phyloP scores from a whole-genome alignment of 129 eudicot species.

The Rutidosis leptorrhynchoides region DNA sequence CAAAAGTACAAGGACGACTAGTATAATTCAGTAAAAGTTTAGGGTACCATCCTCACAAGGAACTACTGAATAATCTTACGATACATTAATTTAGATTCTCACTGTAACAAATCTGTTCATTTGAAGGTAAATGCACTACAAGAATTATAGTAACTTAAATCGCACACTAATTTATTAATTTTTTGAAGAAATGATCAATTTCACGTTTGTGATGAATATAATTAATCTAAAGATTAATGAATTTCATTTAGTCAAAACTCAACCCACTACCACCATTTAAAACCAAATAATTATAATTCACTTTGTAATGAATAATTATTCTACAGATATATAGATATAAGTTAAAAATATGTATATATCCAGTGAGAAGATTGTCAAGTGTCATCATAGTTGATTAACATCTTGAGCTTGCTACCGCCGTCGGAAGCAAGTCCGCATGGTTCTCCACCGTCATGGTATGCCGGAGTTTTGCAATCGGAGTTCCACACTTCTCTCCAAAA shows the following conservation, averaged over 20 bases:
- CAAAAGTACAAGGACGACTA: no score
- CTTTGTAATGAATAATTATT: constrained; percentile 14
- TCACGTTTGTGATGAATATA: no score
- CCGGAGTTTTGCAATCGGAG: constrained; percentile 59
- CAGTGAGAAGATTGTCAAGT: constrained; percentile 89
- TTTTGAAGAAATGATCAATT: not conserved
- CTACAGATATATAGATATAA: not conserved
- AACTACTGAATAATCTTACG: no score
- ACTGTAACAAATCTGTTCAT: constrained; percentile 16
- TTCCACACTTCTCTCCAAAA: constrained; percentile 61
- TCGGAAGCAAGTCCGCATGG: constrained; percentile 98
- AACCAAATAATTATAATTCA: constrained; percentile 26
- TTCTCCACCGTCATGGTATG: constrained; percentile 96
- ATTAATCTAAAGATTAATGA: no score
- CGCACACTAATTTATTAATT: not conserved
- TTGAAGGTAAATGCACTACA: constrained; percentile 2
- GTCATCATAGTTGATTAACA: constrained; percentile 93
- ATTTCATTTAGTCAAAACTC: constrained; percentile 7
- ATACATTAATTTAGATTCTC: no score
- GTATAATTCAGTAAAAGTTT: no score
- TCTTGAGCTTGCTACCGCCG: constrained; percentile 95
- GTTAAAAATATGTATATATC: constrained; percentile 36
- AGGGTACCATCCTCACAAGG: no score
- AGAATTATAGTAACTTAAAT: not conserved
- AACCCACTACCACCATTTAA: constrained; percentile 1